phyloP scores from a whole-genome alignment of 345 rosid genomes.

The Cardamine resedifolia region DNA sequence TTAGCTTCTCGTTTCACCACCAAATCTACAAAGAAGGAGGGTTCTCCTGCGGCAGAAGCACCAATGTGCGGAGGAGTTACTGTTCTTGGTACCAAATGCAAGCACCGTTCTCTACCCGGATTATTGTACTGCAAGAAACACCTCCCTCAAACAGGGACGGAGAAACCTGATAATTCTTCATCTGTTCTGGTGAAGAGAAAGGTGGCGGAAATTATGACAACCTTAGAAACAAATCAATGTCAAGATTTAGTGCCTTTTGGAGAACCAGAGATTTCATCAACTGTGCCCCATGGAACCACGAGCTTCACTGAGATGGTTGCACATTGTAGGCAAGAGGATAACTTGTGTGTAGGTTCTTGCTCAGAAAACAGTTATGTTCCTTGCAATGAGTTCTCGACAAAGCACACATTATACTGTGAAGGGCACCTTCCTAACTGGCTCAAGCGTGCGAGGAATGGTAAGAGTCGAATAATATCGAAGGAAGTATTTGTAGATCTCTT shows the following conservation, averaged over 20 bases:
- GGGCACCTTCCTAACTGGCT: constrained; percentile 99
- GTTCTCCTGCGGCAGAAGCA: constrained; percentile 51
- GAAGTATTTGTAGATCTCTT: constrained; percentile 84
- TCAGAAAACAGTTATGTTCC: constrained; percentile 44
- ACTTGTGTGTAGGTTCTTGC: constrained; percentile 65
- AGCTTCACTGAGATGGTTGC: constrained; percentile 49
- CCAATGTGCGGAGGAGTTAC: constrained; percentile 93
- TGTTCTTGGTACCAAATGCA: constrained; percentile 92
- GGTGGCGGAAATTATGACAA: constrained; percentile 44
- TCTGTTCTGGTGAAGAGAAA: constrained; percentile 55
- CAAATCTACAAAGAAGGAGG: constrained; percentile 56
- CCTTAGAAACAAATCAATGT: constrained; percentile 44
- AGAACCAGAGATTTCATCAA: constrained; percentile 45
- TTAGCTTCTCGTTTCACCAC: constrained; percentile 89
- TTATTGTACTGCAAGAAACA: constrained; percentile 86
- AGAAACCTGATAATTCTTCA: constrained; percentile 29
- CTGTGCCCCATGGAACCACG: constrained; percentile 41
- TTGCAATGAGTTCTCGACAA: constrained; percentile 70
- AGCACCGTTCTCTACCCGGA: constrained; percentile 90
- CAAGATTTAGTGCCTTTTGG: constrained; percentile 51
- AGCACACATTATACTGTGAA: constrained; percentile 80
- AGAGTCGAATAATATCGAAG: constrained; percentile 91
- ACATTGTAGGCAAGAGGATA: constrained; percentile 47
- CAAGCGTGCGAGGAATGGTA: constrained; percentile 97
- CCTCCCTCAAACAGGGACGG: constrained; percentile 55